Evolutionary conservation across 768 basidiomycete genomes (phyloP).

Genomic region (Coprinellus micaceus): DNA sequence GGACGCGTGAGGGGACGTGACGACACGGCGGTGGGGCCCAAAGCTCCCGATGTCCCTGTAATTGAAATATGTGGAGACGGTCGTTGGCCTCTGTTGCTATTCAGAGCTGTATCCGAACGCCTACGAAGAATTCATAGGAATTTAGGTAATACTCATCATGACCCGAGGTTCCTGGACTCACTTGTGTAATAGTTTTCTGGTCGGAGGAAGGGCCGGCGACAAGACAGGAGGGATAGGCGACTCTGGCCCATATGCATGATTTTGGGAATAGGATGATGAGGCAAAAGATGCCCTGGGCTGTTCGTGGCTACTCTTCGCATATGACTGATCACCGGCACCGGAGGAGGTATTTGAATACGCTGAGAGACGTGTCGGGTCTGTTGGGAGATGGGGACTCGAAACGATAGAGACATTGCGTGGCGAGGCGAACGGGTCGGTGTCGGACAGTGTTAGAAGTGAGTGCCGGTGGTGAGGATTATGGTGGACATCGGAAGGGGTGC

Average conservation of each 20-base stretch:
- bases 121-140: not conserved
- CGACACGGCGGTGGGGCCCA: slow-evolving; percentile 18
- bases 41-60: slow-evolving; percentile 25
- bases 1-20: slow-evolving; percentile 43
- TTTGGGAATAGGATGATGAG: slow-evolving; percentile 45
- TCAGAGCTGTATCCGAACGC: not conserved
- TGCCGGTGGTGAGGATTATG: slow-evolving; percentile 36
- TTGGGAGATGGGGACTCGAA: slow-evolving; percentile 33
- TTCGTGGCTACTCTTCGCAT: slow-evolving; percentile 36
- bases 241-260: slow-evolving; percentile 24
- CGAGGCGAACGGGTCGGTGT: slow-evolving; percentile 58
- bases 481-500: slow-evolving; percentile 50
- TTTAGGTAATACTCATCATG: slow-evolving; percentile 2
- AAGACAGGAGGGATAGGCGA: slow-evolving; percentile 1
- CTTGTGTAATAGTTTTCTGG: not conserved
- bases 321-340: slow-evolving; percentile 37
- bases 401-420: slow-evolving; percentile 40
- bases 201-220: not conserved
- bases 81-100: slow-evolving; percentile 2
- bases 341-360: slow-evolving; percentile 51
- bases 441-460: slow-evolving; percentile 60
- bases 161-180: slow-evolving; percentile 5
- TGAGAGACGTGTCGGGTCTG: slow-evolving; percentile 48
- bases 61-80: slow-evolving; percentile 12
- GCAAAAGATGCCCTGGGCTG: slow-evolving; percentile 48